Percentiles rank a stretch among this genome's conserved stretches.
These are phyloP conservation scores for Saksenaea vasiformis DNA, from an alignment of 371 early-diverging fungal genomes.

Conservation along the genomic window DNA sequence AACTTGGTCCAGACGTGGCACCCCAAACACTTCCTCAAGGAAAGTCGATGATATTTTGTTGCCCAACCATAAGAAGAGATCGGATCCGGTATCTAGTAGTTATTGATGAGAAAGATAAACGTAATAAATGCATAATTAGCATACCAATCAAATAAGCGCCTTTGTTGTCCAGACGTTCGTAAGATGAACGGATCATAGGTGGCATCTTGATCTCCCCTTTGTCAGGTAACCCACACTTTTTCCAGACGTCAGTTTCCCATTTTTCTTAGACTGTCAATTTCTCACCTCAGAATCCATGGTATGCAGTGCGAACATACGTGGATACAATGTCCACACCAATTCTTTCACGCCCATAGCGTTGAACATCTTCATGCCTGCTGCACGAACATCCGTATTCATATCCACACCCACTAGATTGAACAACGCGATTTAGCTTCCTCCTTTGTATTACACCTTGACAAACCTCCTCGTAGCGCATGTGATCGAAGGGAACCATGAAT, in stretches of 20 bases:
- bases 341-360: conserved; percentile 75
- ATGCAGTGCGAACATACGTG: conserved; percentile 78
- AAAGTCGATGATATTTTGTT: conserved; percentile 60
- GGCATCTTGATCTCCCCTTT: conserved; percentile 62
- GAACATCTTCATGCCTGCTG: conserved; percentile 77
- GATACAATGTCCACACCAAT: conserved; percentile 82
- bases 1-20: conserved; percentile 69
- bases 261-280: not conserved
- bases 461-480: conserved; percentile 73
- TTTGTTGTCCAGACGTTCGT: conserved; percentile 68
- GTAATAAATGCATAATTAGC: not conserved
- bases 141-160: conserved; percentile 74
- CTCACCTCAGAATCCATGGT: conserved; percentile 59
- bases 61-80: conserved; percentile 89
- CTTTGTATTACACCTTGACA: not conserved
- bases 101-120: not conserved
- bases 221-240: conserved; percentile 38
- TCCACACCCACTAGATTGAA: conserved; percentile 48
- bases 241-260: not conserved
- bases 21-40: conserved; percentile 77
- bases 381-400: conserved; percentile 77
- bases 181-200: conserved; percentile 74
- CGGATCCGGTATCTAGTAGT: conserved; percentile 77
- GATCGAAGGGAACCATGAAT: conserved; percentile 82
- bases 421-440: not conserved